Evolutionary conservation across 805 yeast species (phyloP), one percentile per base, ranked within the genome.

Genomic region (Wickerhamiella occidentalis): DNA sequence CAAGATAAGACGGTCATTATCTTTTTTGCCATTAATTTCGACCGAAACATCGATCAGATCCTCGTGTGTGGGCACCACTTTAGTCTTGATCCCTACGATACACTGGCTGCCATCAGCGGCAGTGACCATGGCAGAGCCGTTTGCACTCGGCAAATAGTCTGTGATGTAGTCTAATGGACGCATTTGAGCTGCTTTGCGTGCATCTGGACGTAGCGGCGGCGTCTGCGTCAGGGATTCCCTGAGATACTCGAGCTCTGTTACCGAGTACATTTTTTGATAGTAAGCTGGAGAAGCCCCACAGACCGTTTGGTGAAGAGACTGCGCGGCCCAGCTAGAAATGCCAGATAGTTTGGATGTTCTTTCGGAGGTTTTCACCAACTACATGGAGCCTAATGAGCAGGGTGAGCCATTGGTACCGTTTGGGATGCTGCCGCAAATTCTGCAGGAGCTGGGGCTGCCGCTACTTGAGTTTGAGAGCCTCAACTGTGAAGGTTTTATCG

Each of bases 31-130:
- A 18, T 63, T 52, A 12, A 65, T 57, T 57, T 85, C 95, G 13
- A 90, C 78, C 49, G 85, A 94, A 25, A 87, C 79, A 41, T 79
- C 78, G 8, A 88, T 68, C 33, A 85, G 66, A 52, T 54, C 65
- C 52, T 54, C 47, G n/a, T 49, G 44, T n/a, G 52, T 51, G 26
- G 47, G 45, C 13, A 85, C 83, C 2, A 88, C 96, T 58, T 83
- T 82, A 11, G 88, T 77, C 65, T 92, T 92, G 44, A 90, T 75
- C 60, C 96, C 92, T 4, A 86, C 90, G 29, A 92, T 81, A 58
- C 95, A 86, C 65, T 92, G 97, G 53, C 86, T 78, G 19, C 98
- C 97, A 64, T 90, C 97, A 45, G 83, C 74, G 29, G 86, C 75
- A 55, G 87, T 74, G 17, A 90, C 77, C 67, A 95, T 75, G 0